Evolutionary conservation across 2,329 filamentous ascomycete genomes (phyloP).

Genomic region (Juglanconis sp.): DNA sequence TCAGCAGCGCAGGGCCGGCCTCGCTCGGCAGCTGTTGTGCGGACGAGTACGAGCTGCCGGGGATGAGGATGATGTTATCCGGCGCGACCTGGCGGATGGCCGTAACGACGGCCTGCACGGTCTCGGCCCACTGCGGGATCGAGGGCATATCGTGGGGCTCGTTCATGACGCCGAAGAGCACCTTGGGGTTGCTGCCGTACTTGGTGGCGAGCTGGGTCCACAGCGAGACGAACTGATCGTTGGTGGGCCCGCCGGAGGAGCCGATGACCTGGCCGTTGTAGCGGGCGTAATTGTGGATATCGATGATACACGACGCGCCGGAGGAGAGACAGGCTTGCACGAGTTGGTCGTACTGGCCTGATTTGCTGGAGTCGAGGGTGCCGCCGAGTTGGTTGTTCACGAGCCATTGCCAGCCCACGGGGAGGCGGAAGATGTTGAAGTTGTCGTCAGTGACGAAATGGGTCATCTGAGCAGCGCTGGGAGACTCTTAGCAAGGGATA

Average conservation of each 20-base stretch:
- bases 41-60: constrained; percentile 48
- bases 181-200: constrained; percentile 48
- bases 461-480: constrained; percentile 45
- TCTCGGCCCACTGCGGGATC: constrained; percentile 54
- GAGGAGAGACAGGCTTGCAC: constrained; percentile 47
- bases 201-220: constrained; percentile 57
- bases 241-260: constrained; percentile 59
- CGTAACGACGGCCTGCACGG: constrained; percentile 58
- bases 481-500: constrained; percentile 7
- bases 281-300: constrained; percentile 39
- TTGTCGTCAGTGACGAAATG: constrained; percentile 54
- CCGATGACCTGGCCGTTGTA: constrained; percentile 62
- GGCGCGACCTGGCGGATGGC: constrained; percentile 62
- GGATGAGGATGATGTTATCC: constrained; percentile 57
- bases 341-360: constrained; percentile 44
- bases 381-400: constrained; percentile 40
- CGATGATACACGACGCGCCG: constrained; percentile 48
- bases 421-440: constrained; percentile 54
- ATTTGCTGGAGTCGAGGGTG: constrained; percentile 37
- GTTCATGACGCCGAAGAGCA: constrained; percentile 25
- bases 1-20: constrained; percentile 46
- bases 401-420: constrained; percentile 52
- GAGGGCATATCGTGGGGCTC: constrained; percentile 31
- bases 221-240: constrained; percentile 57
- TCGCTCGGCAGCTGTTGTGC: constrained; percentile 45